These are phyloP conservation scores for Saprolegnia diclina DNA, from an alignment of 352 stramenopile species.

Conservation along the genomic window DNA sequence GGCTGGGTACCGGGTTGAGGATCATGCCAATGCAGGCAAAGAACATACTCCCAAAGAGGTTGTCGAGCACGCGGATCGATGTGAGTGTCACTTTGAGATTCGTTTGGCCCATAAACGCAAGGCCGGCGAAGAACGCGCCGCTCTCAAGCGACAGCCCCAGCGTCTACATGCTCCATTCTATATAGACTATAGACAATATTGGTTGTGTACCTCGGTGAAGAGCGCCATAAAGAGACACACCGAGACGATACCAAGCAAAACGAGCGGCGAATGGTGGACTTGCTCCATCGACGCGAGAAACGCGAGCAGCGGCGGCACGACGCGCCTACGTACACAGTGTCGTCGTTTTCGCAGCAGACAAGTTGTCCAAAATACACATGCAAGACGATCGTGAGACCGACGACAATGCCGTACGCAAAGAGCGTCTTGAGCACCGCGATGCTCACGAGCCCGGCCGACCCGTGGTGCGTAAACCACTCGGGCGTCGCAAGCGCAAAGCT, in stretches of 20 bases:
- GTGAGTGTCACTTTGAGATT: conserved; percentile 57
- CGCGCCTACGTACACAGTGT: not conserved
- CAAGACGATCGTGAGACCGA: conserved; percentile 57
- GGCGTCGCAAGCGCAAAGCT: conserved; percentile 78
- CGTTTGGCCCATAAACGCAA: conserved; percentile 74
- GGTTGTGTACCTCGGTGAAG: conserved; percentile 50
- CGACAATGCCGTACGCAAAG: conserved; percentile 64
- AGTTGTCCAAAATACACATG: conserved; percentile 37
- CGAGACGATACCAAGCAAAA: conserved; percentile 77
- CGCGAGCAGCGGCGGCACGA: conserved; percentile 59
- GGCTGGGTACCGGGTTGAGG: conserved; percentile 50
- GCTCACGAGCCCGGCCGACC: conserved; percentile 49
- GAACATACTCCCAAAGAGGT: conserved; percentile 85
- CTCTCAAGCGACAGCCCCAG: conserved; percentile 80
- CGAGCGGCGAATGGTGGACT: conserved; percentile 66
- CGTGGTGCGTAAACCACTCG: conserved; percentile 64
- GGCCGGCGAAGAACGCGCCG: conserved; percentile 70
- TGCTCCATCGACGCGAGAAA: conserved; percentile 79
- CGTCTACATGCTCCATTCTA: conserved; percentile 10
- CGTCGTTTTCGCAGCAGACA: not conserved
- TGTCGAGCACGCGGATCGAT: conserved; percentile 83
- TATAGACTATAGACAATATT: not conserved
- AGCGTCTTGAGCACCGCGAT: conserved; percentile 62
- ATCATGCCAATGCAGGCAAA: conserved; percentile 87
- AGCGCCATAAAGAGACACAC: conserved; percentile 82